A percentile compares a stretch with the other conserved stretches of the same genome.
Conservation (phyloP, 768 basidiomycete species). For the Pulveroboletus sp. region DNA sequence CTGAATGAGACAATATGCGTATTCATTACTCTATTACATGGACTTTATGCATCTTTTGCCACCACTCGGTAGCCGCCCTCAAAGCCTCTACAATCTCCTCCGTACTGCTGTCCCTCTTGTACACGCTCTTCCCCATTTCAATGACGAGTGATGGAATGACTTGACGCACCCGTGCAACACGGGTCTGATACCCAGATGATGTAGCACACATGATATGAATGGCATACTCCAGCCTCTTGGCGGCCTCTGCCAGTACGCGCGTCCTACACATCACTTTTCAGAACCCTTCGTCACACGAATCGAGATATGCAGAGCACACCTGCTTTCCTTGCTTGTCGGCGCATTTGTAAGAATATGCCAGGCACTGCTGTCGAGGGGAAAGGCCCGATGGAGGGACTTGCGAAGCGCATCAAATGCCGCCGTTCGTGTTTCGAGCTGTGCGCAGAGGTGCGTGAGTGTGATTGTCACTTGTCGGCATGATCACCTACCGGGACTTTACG, state of each 20-base stretch:
- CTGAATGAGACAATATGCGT: too few species aligned
- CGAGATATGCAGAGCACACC: conserved; percentile 21
- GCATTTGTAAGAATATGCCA: conserved; percentile 27
- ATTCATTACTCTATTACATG: too few species aligned
- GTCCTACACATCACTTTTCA: conserved; percentile 30
- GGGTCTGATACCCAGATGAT: conserved; percentile 44
- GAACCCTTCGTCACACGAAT: not conserved
- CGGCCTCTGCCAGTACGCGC: conserved; percentile 38
- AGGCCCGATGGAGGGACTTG: conserved; percentile 32
- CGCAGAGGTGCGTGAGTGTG: too few species aligned
- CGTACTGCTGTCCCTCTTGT: conserved; percentile 1
- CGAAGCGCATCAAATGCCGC: conserved; percentile 39
- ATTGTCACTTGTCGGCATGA: not conserved
- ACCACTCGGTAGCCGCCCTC: conserved; percentile 1
- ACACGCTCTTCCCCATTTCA: not conserved
- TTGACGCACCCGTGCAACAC: conserved; percentile 30
- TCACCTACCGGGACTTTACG: conserved; percentile 40
- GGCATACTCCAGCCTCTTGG: conserved; percentile 47
- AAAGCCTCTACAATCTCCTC: conserved; percentile 14
- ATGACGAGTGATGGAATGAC: conserved; percentile 34
- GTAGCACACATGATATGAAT: conserved; percentile 51
- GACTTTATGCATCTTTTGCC: not conserved
- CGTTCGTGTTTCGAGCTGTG: conserved; percentile 38
- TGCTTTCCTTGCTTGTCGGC: conserved; percentile 16
- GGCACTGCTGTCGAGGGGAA: conserved; percentile 13